These are phyloP conservation scores for Trichoderma sp. DNA, from an alignment of 2,329 filamentous ascomycete genomes.

Conservation along the genomic window DNA sequence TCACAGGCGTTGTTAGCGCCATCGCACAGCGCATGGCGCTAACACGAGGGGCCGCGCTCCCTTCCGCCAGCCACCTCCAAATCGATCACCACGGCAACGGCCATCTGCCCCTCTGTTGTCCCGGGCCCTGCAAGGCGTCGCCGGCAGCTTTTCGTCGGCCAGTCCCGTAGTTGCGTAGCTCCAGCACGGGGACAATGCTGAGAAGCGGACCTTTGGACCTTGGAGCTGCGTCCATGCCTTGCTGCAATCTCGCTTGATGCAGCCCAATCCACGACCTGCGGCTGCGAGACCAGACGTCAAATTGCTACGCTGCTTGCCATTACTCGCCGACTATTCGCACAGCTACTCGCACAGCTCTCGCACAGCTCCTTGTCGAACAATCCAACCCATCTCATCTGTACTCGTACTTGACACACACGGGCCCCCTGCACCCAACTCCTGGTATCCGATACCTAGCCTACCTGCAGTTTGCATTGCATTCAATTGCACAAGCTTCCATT, in stretches of 20 bases:
- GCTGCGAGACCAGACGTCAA: neutral
- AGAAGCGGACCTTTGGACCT: slow-evolving; percentile 11
- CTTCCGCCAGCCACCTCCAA: slow-evolving; percentile 16
- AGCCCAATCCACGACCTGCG: slow-evolving; percentile 12
- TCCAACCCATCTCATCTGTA: neutral
- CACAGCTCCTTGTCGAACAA: neutral
- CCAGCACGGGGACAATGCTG: slow-evolving; percentile 18
- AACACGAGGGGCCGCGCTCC: slow-evolving; percentile 15
- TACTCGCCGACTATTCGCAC: neutral
- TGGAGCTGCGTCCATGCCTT: slow-evolving; percentile 18
- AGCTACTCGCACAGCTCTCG: neutral
- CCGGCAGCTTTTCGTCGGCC: slow-evolving; percentile 10
- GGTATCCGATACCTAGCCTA: neutral
- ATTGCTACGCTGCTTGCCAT: neutral
- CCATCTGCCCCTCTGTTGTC: slow-evolving; percentile 24
- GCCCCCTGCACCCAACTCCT: neutral
- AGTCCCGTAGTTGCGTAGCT: slow-evolving; percentile 15
- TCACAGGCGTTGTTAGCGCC: slow-evolving; percentile 14
- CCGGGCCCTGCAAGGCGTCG: slow-evolving; percentile 9
- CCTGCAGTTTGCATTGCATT: neutral
- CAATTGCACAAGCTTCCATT: neutral
- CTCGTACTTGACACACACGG: neutral
- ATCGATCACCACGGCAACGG: slow-evolving; percentile 23
- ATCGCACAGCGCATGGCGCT: slow-evolving; percentile 11
- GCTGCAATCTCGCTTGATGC: slow-evolving; percentile 21